These are phyloP conservation scores for Paxillus involutus DNA, from an alignment of 768 basidiomycete species.

Conservation along the genomic window DNA sequence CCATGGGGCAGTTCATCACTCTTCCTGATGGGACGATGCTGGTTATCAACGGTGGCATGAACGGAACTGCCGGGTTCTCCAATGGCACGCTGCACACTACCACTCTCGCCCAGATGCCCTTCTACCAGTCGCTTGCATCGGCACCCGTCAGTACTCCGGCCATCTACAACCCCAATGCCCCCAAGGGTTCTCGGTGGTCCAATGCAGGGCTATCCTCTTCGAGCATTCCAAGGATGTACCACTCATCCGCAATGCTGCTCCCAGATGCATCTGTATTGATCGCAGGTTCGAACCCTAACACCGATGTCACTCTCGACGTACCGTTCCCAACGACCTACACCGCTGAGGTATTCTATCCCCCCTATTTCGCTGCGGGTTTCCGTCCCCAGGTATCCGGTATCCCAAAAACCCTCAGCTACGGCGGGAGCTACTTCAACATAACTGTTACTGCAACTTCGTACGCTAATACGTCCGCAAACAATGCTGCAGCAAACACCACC, in stretches of 20 bases:
- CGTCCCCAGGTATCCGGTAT: constrained; percentile 73
- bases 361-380: constrained; percentile 70
- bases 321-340: constrained; percentile 76
- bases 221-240: constrained; percentile 80
- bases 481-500: constrained; percentile 70
- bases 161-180: constrained; percentile 76
- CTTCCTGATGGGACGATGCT: constrained; percentile 80
- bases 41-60: constrained; percentile 77
- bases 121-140: constrained; percentile 70
- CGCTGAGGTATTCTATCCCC: constrained; percentile 89
- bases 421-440: constrained; percentile 79
- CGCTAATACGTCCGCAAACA: constrained; percentile 56
- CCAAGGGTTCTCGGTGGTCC: constrained; percentile 74
- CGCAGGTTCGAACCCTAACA: constrained; percentile 92
- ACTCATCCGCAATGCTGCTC: constrained; percentile 87
- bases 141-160: constrained; percentile 80
- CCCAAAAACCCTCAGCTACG: constrained; percentile 79
- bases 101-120: constrained; percentile 57
- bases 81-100: constrained; percentile 47
- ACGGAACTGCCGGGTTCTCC: constrained; percentile 90
- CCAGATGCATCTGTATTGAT: constrained; percentile 85
- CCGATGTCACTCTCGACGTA: constrained; percentile 69
- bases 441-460: constrained; percentile 66
- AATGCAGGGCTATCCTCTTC: constrained; percentile 60
- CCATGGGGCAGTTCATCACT: constrained; percentile 91